phyloP scores from a whole-genome alignment of 768 basidiomycete genomes.

The Fibroporia radiculosa region DNA sequence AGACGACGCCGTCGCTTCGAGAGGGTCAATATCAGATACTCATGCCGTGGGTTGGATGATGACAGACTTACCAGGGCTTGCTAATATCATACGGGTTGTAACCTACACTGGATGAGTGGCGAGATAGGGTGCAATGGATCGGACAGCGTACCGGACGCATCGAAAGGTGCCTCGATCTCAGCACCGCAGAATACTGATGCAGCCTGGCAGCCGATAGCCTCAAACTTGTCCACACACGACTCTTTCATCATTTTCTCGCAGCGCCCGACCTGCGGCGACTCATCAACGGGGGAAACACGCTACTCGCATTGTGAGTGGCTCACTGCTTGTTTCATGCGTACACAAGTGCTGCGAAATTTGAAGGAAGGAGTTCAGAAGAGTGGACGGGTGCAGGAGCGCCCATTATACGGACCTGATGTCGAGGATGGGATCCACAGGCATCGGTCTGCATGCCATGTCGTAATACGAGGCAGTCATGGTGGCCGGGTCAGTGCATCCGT shows the following conservation, averaged over 20 bases:
- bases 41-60: neutral
- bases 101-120: conserved; percentile 20
- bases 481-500: neutral
- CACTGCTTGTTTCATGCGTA: conserved; percentile 38
- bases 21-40: neutral
- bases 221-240: conserved; percentile 35
- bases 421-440: neutral
- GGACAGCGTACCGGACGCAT: conserved; percentile 21
- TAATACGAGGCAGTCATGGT: neutral
- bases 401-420: neutral
- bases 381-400: neutral
- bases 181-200: conserved; percentile 31
- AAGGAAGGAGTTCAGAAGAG: neutral
- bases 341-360: conserved; percentile 24
- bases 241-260: conserved; percentile 32
- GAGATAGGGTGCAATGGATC: neutral
- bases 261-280: conserved; percentile 24
- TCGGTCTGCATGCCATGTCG: neutral
- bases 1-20: conserved; percentile 31
- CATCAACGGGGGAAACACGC: neutral
- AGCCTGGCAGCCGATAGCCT: conserved; percentile 33
- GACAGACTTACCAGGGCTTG: conserved; percentile 33
- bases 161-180: conserved; percentile 21
- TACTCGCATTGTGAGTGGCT: conserved; percentile 5
- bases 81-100: conserved; percentile 64